Base-by-base conservation (phyloP, 345 rosid genomes). In the Bruguiera parviflora region DNA sequence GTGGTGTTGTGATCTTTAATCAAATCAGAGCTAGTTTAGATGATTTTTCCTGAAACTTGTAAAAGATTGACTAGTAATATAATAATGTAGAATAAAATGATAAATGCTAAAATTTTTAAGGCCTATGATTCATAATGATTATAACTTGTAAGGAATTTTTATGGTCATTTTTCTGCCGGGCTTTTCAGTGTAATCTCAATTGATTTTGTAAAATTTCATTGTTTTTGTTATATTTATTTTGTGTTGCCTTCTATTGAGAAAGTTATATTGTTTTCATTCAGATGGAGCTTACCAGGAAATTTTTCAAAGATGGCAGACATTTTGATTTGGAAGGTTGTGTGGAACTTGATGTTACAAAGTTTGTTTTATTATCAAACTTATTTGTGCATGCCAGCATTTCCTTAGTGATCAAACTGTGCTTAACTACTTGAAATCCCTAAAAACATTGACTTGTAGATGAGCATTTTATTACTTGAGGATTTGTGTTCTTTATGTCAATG, bases 261-360 rank as follows among this genome's bases (percentile, higher is more conserved):
- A 29, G 18, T 59, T 53, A n/a, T 59, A 9, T 64, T 63, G 59
- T 29, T 61, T 68, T 75, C 64, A 74, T 80, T 67, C 84, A 92
- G 96, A 75, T 63, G 77, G 96, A 91, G 81, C 87, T 91, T n/a
- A 78, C 80, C n/a, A 67, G 69, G 73, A 89, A 84, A 47, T 94
- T 94, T 82, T 94, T 89, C 73, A 87, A 89, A 62, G 98, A 94
- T 39, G 86, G 91, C 82, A 88, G 92, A 72, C 68, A 81, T 69
- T 84, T 94, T 66, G 96, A 91, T 82, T 66, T 91, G 84, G 92
- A 91, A 87, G 98, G 98, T 93, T 49, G 72, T 76, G 33, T 6
- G 18, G 27, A 39, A 53, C 27, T 66, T 77, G 37, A 39, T 64
- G 22, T 60, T n/a, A 31, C 21, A 18, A 22, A n/a, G 28, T 39